Evolutionary conservation across 1,139 yeast species (phyloP).

Genomic region (Candida sojae): DNA sequence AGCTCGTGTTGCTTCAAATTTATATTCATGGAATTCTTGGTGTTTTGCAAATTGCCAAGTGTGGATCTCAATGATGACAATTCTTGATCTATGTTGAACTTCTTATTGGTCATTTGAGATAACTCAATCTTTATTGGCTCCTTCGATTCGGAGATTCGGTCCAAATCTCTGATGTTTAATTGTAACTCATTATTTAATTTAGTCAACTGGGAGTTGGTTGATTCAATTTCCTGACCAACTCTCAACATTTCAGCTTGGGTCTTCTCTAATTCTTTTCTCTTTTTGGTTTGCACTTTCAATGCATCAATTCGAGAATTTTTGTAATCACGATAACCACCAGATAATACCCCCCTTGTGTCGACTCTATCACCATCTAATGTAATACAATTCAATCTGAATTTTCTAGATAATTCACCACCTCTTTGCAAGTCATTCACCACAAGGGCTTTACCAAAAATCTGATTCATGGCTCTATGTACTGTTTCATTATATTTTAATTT

Average conservation of each 20-base stretch:
- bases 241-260: conserved; percentile 28
- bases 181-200: conserved; percentile 47
- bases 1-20: conserved; percentile 39
- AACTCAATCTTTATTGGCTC: conserved; percentile 48
- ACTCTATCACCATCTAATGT: conserved; percentile 92
- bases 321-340: conserved; percentile 86
- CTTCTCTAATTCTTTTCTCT: conserved; percentile 48
- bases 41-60: conserved; percentile 23
- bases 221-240: conserved; percentile 24
- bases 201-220: conserved; percentile 29
- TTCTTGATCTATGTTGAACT: conserved; percentile 46
- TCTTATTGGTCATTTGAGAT: conserved; percentile 41
- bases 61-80: conserved; percentile 23
- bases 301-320: conserved; percentile 72
- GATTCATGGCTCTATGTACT: conserved; percentile 66
- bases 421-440: conserved; percentile 71
- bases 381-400: conserved; percentile 68
- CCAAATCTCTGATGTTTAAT: conserved; percentile 37
- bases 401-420: conserved; percentile 70
- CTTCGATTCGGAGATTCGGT: conserved; percentile 34
- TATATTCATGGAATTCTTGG: conserved; percentile 27
- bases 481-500: conserved; percentile 63
- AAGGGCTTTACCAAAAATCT: conserved; percentile 78
- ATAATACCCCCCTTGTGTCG: conserved; percentile 77
- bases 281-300: conserved; percentile 53